Evolutionary conservation across 2,329 filamentous ascomycete species (phyloP).

Genomic region (Periconia sp.): DNA sequence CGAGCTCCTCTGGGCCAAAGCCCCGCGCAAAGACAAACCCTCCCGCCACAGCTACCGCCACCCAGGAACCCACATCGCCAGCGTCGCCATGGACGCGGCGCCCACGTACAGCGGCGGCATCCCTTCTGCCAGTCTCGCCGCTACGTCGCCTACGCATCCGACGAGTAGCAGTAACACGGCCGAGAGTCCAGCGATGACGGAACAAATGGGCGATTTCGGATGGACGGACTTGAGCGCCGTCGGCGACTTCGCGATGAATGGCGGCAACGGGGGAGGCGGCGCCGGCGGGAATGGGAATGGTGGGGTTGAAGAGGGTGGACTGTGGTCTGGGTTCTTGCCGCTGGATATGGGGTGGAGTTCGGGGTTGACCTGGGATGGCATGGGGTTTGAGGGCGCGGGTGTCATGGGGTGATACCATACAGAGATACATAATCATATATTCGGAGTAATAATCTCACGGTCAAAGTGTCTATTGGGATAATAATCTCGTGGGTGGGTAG

Average conservation of each 20-base stretch:
- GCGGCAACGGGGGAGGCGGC: conserved; percentile 26
- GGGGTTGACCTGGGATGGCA: conserved; percentile 35
- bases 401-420: no score
- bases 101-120: conserved; percentile 13
- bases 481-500: no score
- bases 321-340: conserved; percentile 42
- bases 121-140: conserved; percentile 7
- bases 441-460: no score
- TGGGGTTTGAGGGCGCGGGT: conserved; percentile 23
- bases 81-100: conserved; percentile 28
- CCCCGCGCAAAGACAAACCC: conserved; percentile 37
- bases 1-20: conserved; percentile 52
- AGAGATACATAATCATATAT: no score
- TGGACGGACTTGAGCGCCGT: conserved; percentile 53
- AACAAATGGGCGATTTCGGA: conserved; percentile 52
- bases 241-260: conserved; percentile 52
- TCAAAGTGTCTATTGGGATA: no score
- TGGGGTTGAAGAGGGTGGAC: conserved; percentile 24
- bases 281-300: conserved; percentile 19
- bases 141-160: conserved; percentile 41
- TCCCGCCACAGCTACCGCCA: conserved; percentile 29
- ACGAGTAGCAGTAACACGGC: conserved; percentile 38
- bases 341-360: conserved; percentile 41
- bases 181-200: conserved; percentile 46
- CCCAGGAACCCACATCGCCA: conserved; percentile 34